These are phyloP conservation scores for Kazachstania martiniae DNA, from an alignment of 805 yeast species.

Conservation along the genomic window DNA sequence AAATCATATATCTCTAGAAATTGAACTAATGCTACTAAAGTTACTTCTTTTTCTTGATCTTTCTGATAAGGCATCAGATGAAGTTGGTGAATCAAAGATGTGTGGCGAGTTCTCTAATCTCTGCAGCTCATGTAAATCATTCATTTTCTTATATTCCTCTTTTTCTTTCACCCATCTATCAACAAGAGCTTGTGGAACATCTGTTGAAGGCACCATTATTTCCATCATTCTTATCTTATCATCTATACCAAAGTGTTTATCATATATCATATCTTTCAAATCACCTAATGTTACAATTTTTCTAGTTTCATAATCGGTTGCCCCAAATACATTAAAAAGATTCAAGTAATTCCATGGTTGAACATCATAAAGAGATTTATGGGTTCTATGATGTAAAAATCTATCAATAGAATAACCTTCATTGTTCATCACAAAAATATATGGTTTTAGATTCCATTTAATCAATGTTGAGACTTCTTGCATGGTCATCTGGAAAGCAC, in stretches of 20 bases:
- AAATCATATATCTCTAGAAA: too few relatives aligned
- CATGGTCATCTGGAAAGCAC: slow-evolving; percentile 56
- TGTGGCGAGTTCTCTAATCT: slow-evolving; percentile 1
- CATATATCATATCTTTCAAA: slow-evolving; percentile 33
- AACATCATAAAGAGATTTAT: slow-evolving; percentile 45
- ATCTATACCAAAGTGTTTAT: slow-evolving; percentile 31
- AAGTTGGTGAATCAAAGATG: neutral
- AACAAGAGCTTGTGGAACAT: slow-evolving; percentile 37
- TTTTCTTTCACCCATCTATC: slow-evolving; percentile 20
- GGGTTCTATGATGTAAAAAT: slow-evolving; percentile 44
- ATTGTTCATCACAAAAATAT: slow-evolving; percentile 49
- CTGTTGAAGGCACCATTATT: slow-evolving; percentile 46
- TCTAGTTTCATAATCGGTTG: slow-evolving; percentile 34
- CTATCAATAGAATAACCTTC: slow-evolving; percentile 60
- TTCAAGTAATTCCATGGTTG: slow-evolving; percentile 49
- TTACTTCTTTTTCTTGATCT: too few relatives aligned
- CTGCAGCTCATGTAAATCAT: neutral
- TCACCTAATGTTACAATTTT: slow-evolving; percentile 40
- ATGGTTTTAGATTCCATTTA: slow-evolving; percentile 33
- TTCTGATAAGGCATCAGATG: neutral
- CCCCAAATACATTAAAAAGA: slow-evolving; percentile 44
- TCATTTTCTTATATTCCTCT: slow-evolving; percentile 8
- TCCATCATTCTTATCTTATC: slow-evolving; percentile 44
- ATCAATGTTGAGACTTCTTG: slow-evolving; percentile 54
- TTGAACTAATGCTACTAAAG: too few relatives aligned